phyloP scores from a whole-genome alignment of 768 basidiomycete species.

The Lyophyllum atratum region DNA sequence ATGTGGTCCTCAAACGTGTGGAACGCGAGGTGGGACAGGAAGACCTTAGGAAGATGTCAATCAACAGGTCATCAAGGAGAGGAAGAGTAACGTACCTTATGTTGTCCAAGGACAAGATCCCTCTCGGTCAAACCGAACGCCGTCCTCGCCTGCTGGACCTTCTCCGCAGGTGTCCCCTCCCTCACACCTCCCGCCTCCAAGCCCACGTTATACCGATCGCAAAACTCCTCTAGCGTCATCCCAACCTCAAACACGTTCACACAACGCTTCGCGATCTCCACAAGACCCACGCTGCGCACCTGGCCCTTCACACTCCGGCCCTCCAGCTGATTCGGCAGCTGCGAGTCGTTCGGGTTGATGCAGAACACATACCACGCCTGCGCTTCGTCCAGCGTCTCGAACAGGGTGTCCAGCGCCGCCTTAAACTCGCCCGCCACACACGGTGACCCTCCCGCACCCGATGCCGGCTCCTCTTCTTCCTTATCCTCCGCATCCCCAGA shows the following conservation, averaged over 20 bases:
- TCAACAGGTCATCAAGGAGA: background rate
- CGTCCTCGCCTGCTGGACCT: constrained; percentile 58
- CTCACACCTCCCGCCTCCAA: constrained; percentile 55
- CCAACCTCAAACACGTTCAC: constrained; percentile 77
- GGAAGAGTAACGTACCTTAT: constrained; percentile 60
- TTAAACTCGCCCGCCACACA: constrained; percentile 92
- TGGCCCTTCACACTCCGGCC: constrained; percentile 91
- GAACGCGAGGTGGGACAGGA: constrained; percentile 85
- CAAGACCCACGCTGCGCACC: constrained; percentile 77
- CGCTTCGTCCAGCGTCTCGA: constrained; percentile 86
- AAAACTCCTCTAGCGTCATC: constrained; percentile 86
- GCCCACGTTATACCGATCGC: constrained; percentile 76
- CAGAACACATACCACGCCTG: constrained; percentile 93
- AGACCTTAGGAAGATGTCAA: constrained; percentile 57
- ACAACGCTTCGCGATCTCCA: constrained; percentile 73
- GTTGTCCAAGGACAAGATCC: constrained; percentile 81
- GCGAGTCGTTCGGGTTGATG: constrained; percentile 93
- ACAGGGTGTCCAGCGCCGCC: constrained; percentile 79
- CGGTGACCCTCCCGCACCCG: constrained; percentile 41
- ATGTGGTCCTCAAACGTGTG: constrained; percentile 87
- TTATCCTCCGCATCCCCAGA: constrained; percentile 46
- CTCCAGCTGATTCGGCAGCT: constrained; percentile 92
- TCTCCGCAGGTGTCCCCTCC: constrained; percentile 63
- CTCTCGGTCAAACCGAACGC: constrained; percentile 60
- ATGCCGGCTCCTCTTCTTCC: constrained; percentile 46